phyloP scores from a whole-genome alignment of 805 yeast species.

The Yarrowia sp. region DNA sequence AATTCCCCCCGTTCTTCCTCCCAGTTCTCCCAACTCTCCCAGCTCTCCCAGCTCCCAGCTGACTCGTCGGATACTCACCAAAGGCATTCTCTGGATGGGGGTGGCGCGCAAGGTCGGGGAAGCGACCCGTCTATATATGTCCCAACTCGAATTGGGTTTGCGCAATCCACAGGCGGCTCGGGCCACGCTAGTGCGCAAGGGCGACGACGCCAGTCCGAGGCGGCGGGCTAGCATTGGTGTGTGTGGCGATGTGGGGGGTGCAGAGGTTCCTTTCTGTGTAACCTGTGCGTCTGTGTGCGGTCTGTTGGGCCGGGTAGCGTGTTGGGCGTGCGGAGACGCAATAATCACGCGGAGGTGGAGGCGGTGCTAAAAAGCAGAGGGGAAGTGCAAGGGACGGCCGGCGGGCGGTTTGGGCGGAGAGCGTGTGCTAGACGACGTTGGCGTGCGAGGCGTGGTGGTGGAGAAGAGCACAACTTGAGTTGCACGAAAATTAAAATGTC shows the following conservation, averaged over 20 bases:
- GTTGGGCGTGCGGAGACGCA: not conserved
- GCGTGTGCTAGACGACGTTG: too few species aligned
- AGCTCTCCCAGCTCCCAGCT: too few species aligned
- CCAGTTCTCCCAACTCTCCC: not conserved
- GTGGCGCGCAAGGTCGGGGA: slow-evolving; percentile 12
- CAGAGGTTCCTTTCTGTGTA: too few species aligned
- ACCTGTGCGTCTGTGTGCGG: too few species aligned
- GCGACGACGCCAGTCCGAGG: not conserved
- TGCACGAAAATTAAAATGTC: too few species aligned
- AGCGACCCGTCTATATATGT: slow-evolving; percentile 21
- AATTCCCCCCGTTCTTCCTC: not conserved
- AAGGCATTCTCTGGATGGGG: slow-evolving; percentile 15
- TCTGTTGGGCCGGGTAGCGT: not conserved
- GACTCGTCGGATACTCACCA: slow-evolving; percentile 7
- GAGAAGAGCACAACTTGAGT: too few species aligned
- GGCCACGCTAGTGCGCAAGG: not conserved
- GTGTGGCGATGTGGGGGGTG: not conserved
- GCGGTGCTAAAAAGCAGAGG: too few species aligned
- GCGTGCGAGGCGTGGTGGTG: too few species aligned
- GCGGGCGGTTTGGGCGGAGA: too few species aligned
- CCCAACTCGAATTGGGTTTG: slow-evolving; percentile 25
- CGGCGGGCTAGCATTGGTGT: slow-evolving; percentile 20
- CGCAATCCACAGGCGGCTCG: slow-evolving; percentile 22
- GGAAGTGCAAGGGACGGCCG: too few species aligned
- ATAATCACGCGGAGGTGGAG: not conserved